Evolutionary conservation across 495 filamentous ascomycete genomes (phyloP), one percentile per base, ranked within the genome.

Genomic region (Ramalina intermedia): DNA sequence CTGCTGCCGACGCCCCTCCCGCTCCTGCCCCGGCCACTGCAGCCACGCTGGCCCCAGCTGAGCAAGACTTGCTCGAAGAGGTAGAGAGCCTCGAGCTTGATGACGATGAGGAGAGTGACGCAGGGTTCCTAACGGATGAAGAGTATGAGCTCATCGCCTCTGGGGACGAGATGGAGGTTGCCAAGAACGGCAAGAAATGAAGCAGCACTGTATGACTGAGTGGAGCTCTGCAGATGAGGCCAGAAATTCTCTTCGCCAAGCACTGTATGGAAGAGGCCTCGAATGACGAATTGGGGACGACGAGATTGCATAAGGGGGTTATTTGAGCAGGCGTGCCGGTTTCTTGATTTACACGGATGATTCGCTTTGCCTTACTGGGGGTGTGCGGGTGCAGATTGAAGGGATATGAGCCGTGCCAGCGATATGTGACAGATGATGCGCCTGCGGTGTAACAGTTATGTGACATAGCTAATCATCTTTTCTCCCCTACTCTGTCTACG

Each of bases 141-240:
- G 91, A 98, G 68, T 98, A 95, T 57, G 91, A 98, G 54, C 80
- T 96, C 24, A 86, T 94, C 68, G 93, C 88, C 20, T 93, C 85
- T 51, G 93, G 96, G 53, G 88, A 94, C 59, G 91, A 98, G 62
- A 82, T 74, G 50, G 61, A 81, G 49, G 72, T 66, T 49, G 61
- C 56, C 6, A 49, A 45, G 8, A 58, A 58, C 18, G 58, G 57
- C 16, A 57, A 57, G 40, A 54, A 57, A 49, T 53, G 44, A 47
- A 23, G 6, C 5, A 48, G 1, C 39, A 29, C 8, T 43, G 35
- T 18, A 49, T 20, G n/a, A 24, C 18, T 12, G 4, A 29, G 38
- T 20, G 39, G 12, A 11, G 3, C 29, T 33, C 29, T 33, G 29
- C 7, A 33, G 2, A 7, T 8, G 29, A 33, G 29, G 29, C 29